These are phyloP conservation scores for Chaetomidium leptoderma DNA, from an alignment of 495 filamentous ascomycete species.

Conservation along the genomic window DNA sequence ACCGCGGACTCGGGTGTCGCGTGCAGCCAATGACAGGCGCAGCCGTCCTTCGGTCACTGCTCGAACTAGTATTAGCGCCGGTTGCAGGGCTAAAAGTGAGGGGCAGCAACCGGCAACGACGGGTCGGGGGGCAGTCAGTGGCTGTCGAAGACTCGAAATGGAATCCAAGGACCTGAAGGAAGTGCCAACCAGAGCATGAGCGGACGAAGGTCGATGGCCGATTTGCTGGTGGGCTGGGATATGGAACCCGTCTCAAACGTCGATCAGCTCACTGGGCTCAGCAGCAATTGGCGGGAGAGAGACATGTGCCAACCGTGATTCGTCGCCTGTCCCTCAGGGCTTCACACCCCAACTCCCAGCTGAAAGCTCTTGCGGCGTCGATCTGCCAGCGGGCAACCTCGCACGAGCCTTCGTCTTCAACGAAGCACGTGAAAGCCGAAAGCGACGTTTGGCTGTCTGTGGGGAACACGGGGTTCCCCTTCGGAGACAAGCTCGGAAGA, in stretches of 20 bases:
- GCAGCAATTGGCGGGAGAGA: not conserved
- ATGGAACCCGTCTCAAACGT: not conserved
- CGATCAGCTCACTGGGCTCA: not conserved
- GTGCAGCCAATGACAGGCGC: slow-evolving; percentile 13
- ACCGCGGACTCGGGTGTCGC: not conserved
- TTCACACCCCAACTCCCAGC: not conserved
- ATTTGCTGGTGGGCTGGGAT: not conserved
- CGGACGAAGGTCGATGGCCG: not conserved
- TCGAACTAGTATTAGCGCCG: slow-evolving; percentile 9
- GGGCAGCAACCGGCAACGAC: not conserved
- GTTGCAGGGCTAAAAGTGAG: not conserved
- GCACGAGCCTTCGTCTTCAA: not conserved
- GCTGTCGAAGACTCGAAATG: no score
- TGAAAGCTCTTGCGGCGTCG: not conserved
- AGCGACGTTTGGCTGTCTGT: no score
- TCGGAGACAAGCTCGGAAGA: no score
- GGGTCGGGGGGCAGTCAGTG: slow-evolving; percentile 3
- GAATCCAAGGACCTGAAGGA: no score
- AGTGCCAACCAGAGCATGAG: no score
- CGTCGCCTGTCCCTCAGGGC: slow-evolving; percentile 4
- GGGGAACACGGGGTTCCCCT: no score
- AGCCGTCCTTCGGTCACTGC: slow-evolving; percentile 2
- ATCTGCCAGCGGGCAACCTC: not conserved
- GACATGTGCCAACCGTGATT: not conserved
- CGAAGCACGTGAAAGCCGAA: not conserved